A percentile compares a stretch with the other conserved stretches of the same genome.
Evolutionary conservation across 129 eudicot species (phyloP).

Genomic region (Flaveria robusta): DNA sequence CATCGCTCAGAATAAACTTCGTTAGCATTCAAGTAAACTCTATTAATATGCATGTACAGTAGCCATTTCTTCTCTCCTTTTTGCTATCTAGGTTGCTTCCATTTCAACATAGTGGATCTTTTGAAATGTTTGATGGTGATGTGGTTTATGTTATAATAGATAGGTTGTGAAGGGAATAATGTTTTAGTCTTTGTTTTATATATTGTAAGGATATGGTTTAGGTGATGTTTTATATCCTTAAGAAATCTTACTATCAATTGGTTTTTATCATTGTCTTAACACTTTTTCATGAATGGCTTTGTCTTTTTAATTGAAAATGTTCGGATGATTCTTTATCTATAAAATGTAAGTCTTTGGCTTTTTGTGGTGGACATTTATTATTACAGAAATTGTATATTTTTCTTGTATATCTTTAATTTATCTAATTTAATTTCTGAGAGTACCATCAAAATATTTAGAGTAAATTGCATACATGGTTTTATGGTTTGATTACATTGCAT

Average conservation of each 20-base stretch:
- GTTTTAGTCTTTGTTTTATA: slow-evolving; percentile 18
- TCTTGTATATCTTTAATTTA: no score
- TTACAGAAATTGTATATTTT: no score
- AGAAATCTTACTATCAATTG: background rate
- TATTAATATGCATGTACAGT: slow-evolving; percentile 34
- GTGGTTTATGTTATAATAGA: slow-evolving; percentile 7
- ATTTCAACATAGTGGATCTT: slow-evolving; percentile 11
- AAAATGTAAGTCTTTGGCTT: no score
- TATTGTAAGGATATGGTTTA: background rate
- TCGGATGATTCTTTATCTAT: no score
- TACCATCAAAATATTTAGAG: no score
- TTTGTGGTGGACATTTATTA: no score
- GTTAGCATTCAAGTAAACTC: slow-evolving; percentile 33
- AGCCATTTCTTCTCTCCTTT: slow-evolving; percentile 19
- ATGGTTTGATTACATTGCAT: no score
- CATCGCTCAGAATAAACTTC: slow-evolving; percentile 94
- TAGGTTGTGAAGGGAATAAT: slow-evolving; percentile 24
- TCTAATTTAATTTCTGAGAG: no score
- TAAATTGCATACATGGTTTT: no score
- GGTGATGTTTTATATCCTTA: background rate
- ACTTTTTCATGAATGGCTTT: no score
- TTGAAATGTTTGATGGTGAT: slow-evolving; percentile 14
- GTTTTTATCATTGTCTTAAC: background rate
- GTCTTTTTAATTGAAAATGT: no score
- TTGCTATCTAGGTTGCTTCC: slow-evolving; percentile 13